Evolutionary conservation across 2,329 filamentous ascomycete species (phyloP).

Genomic region (Trichoderma aggressivum): DNA sequence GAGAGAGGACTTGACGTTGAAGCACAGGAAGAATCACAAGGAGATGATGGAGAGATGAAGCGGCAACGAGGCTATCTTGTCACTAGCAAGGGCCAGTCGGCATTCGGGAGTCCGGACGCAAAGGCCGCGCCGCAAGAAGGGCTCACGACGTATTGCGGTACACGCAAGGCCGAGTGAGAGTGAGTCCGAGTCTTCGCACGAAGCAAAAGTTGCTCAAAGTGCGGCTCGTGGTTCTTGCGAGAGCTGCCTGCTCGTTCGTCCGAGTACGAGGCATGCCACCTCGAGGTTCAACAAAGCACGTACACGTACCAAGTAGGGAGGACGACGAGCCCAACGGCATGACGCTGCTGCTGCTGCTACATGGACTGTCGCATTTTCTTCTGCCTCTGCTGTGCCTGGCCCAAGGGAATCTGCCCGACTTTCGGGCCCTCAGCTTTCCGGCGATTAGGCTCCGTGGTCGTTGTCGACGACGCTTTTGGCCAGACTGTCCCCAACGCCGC

Average conservation of each 20-base stretch:
- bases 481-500: conserved; percentile 4
- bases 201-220: not conserved
- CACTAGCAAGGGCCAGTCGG: not conserved
- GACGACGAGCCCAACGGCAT: not conserved
- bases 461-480: not conserved
- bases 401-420: not conserved
- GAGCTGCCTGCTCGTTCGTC: not conserved
- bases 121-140: not conserved
- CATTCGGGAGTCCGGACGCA: not conserved
- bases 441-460: not conserved
- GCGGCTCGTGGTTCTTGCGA: not conserved
- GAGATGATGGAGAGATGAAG: not conserved
- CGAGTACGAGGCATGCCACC: not conserved
- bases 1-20: not conserved
- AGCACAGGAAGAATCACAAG: not conserved
- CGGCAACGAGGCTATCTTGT: not conserved
- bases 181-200: not conserved
- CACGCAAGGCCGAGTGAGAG: not conserved
- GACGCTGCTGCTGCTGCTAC: not conserved
- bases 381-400: not conserved
- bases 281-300: not conserved
- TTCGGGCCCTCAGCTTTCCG: not conserved
- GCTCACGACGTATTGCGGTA: not conserved
- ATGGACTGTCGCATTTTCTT: not conserved
- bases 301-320: not conserved